Evolutionary conservation across 164 flowering plant genomes (phyloP).

Genomic region (Chloranthus sessilifolius): DNA sequence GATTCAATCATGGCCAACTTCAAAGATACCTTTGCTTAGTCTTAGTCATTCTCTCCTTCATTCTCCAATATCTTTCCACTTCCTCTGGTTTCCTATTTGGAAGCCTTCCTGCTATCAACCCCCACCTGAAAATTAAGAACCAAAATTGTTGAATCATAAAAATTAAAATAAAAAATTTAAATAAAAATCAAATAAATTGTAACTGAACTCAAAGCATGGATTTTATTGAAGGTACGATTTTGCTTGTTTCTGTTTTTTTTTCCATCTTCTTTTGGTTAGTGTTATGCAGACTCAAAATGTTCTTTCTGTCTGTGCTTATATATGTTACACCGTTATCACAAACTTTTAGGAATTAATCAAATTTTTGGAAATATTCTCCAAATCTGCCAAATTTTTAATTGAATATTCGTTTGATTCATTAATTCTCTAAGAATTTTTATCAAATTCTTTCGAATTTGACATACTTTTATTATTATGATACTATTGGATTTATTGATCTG

Average conservation of each 20-base stretch:
- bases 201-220: neutral
- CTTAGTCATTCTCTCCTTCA: neutral
- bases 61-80: slow-evolving; percentile 10
- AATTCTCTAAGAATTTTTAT: too few species aligned
- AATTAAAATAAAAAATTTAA: neutral
- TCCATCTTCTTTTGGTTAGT: neutral
- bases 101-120: slow-evolving; percentile 7
- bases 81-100: slow-evolving; percentile 8
- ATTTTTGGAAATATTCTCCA: too few species aligned
- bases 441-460: too few species aligned
- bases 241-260: neutral
- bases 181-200: neutral
- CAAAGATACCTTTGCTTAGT: neutral
- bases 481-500: too few species aligned
- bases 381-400: too few species aligned
- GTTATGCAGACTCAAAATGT: neutral
- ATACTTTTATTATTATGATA: too few species aligned
- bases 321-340: too few species aligned
- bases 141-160: neutral
- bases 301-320: neutral
- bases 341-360: too few species aligned
- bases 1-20: neutral
- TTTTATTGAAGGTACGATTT: neutral
- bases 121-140: slow-evolving; percentile 5
- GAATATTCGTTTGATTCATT: too few species aligned